A percentile compares a stretch with the other conserved stretches of the same genome.
phyloP scores from a whole-genome alignment of 2,329 filamentous ascomycete species.

The Aspergillus carbonarius region DNA sequence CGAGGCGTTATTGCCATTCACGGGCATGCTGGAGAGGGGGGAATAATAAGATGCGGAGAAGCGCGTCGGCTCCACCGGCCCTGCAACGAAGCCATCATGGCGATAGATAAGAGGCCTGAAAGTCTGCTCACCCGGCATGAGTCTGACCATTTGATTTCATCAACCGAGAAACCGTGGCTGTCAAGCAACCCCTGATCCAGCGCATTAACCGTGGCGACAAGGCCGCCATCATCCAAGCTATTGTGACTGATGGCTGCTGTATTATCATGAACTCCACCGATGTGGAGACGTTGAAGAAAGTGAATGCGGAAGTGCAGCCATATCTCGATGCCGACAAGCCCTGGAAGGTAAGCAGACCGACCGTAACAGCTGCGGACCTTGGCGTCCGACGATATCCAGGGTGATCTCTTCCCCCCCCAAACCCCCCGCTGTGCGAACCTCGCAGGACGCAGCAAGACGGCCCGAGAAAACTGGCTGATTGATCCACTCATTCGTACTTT shows the following conservation, averaged over 20 bases:
- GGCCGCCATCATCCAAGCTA: conserved; percentile 1
- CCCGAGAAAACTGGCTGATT: conserved; percentile 10
- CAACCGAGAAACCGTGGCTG: not conserved
- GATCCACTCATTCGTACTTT: conserved; percentile 18
- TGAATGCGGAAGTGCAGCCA: conserved; percentile 7
- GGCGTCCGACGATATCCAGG: not conserved
- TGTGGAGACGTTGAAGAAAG: not conserved
- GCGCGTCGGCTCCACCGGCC: not conserved
- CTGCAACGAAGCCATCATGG: too few relatives aligned
- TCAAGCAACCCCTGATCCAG: conserved; percentile 5
- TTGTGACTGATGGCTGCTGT: conserved; percentile 10
- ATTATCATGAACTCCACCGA: conserved; percentile 12
- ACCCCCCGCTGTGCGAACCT: conserved; percentile 16
- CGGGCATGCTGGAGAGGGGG: too few relatives aligned
- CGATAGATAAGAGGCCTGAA: not conserved
- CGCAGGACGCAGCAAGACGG: conserved; percentile 12
- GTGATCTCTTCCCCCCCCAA: conserved; percentile 16
- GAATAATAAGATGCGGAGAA: not conserved
- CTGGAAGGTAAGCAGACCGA: conserved; percentile 9
- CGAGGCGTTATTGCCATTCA: not conserved
- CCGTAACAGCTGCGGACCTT: not conserved
- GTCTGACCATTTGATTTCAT: not conserved
- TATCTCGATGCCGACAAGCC: conserved; percentile 15
- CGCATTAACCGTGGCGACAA: conserved; percentile 8
- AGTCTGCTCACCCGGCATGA: not conserved